Conservation (phyloP, 2,329 filamentous ascomycete species). For the Aaosphaeria arxii region DNA sequence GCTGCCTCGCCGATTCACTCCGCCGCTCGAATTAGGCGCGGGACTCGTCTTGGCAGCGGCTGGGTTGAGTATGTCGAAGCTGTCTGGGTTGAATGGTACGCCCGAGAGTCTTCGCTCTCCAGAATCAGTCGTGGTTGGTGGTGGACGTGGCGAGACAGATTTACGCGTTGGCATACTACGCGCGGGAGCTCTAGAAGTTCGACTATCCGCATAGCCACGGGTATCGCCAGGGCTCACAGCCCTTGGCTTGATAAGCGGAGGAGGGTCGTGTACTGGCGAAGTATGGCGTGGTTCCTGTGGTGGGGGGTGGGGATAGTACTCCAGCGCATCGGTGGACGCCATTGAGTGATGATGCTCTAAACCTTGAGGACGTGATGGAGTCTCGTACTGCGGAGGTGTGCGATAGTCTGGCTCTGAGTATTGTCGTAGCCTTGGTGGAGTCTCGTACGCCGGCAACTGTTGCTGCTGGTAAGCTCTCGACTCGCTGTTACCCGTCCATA, state of each 20-base stretch:
- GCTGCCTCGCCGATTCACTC: slow-evolving; percentile 26
- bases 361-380: slow-evolving; percentile 24
- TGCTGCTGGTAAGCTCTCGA: slow-evolving; percentile 14
- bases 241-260: slow-evolving; percentile 42
- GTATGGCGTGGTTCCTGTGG: slow-evolving; percentile 33
- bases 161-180: slow-evolving; percentile 59
- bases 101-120: slow-evolving; percentile 54
- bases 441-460: slow-evolving; percentile 20
- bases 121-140: slow-evolving; percentile 39
- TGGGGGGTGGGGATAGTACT: slow-evolving; percentile 45
- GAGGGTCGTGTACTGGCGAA: slow-evolving; percentile 37
- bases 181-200: slow-evolving; percentile 41
- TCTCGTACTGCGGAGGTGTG: slow-evolving; percentile 29
- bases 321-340: slow-evolving; percentile 24
- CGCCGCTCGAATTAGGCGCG: slow-evolving; percentile 4
- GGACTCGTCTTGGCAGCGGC: slow-evolving; percentile 24
- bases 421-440: slow-evolving; percentile 25
- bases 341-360: slow-evolving; percentile 24
- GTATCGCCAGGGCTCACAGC: slow-evolving; percentile 41
- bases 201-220: slow-evolving; percentile 24
- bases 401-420: slow-evolving; percentile 35
- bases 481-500: slow-evolving; percentile 14
- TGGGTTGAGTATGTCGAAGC: slow-evolving; percentile 71
- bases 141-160: slow-evolving; percentile 69
- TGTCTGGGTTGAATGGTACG: slow-evolving; percentile 72